Conservation (phyloP, 371 early-diverging fungal genomes). For the Mortierella sp. region DNA sequence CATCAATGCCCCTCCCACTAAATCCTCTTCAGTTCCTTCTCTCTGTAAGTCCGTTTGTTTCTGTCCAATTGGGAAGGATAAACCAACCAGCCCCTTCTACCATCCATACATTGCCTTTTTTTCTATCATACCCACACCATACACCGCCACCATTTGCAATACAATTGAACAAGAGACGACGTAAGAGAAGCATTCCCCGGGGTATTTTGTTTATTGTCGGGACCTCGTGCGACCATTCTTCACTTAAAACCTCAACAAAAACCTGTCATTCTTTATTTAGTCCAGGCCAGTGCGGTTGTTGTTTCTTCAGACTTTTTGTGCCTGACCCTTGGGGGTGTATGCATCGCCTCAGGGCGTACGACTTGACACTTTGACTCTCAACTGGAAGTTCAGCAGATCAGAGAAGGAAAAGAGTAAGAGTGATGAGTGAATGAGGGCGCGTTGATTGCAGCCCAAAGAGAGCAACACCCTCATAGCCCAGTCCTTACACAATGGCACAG, state of each 20-base stretch:
- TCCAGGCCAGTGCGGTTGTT: neutral
- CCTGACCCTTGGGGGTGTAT: neutral
- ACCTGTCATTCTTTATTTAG: neutral
- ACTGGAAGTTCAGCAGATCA: neutral
- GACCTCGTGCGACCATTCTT: neutral
- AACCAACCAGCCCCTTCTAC: too few species aligned
- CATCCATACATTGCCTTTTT: too few species aligned
- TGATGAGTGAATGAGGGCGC: neutral
- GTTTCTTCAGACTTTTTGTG: neutral
- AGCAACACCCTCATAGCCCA: neutral
- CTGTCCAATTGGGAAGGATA: neutral
- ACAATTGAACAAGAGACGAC: too few species aligned
- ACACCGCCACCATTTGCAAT: too few species aligned
- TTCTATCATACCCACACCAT: neutral
- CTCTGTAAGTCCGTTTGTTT: conserved; percentile 19
- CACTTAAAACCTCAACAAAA: neutral
- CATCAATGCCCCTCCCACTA: conserved; percentile 24
- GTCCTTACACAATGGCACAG: neutral
- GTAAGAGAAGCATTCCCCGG: neutral
- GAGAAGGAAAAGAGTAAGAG: neutral
- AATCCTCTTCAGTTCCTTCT: conserved; percentile 13
- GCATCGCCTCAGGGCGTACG: neutral
- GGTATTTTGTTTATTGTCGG: neutral
- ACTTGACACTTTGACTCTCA: neutral
- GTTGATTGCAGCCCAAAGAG: neutral